A percentile compares a stretch with the other conserved stretches of the same genome.
Evolutionary conservation across 805 yeast genomes (phyloP).

Genomic region (Suhomyces sp.): DNA sequence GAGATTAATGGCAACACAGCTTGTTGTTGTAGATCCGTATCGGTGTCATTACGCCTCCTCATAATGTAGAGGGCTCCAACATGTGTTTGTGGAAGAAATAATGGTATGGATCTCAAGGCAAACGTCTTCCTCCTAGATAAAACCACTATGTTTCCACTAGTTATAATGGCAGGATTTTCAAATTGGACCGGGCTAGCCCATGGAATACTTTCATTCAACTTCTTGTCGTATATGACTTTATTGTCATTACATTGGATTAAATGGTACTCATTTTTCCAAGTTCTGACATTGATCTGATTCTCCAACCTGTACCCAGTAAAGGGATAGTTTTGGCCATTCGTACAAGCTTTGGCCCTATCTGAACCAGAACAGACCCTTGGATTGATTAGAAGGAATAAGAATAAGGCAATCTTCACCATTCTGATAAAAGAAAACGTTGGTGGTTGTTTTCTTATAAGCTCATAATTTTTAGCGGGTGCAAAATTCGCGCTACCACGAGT

Average conservation of each 20-base stretch:
- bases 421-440: too few species aligned
- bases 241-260: slow-evolving; percentile 32
- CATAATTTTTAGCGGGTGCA: too few species aligned
- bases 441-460: too few species aligned
- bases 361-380: too few species aligned
- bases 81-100: slow-evolving; percentile 26
- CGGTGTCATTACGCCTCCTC: background rate
- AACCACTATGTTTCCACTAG: slow-evolving; percentile 8
- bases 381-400: too few species aligned
- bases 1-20: slow-evolving; percentile 30
- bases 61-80: slow-evolving; percentile 24
- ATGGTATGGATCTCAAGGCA: slow-evolving; percentile 21
- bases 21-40: too few species aligned
- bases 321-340: slow-evolving; percentile 7
- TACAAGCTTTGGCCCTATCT: slow-evolving; percentile 8
- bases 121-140: slow-evolving; percentile 24
- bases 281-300: slow-evolving; percentile 16
- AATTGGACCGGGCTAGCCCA: slow-evolving; percentile 20
- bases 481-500: too few species aligned
- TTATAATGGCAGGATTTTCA: slow-evolving; percentile 3
- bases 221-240: slow-evolving; percentile 20
- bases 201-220: slow-evolving; percentile 21
- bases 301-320: slow-evolving; percentile 31
- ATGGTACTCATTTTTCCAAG: slow-evolving; percentile 16
- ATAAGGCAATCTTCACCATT: too few species aligned